phyloP scores from a whole-genome alignment of 805 yeast species.

The Candida wancherniae region DNA sequence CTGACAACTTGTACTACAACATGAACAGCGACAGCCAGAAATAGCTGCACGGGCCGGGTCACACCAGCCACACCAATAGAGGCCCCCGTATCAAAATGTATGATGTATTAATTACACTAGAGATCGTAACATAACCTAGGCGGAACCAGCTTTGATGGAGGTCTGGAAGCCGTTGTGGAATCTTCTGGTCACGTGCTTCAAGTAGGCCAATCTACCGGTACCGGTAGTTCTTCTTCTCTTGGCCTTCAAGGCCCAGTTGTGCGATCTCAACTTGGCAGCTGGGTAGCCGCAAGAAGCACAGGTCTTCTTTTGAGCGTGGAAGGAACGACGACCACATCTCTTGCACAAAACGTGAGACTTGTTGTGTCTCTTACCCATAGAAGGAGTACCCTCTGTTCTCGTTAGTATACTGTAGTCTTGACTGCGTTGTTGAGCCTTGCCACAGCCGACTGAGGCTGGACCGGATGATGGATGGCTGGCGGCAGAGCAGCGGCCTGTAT shows the following conservation, averaged over 20 bases:
- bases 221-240: conserved; percentile 99
- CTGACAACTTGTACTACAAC: conserved; percentile 65
- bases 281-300: conserved; percentile 99
- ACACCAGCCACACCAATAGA: no score
- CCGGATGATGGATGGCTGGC: no score
- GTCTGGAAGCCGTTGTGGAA: conserved; percentile 99
- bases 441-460: no score
- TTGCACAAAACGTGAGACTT: conserved; percentile 98
- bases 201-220: conserved; percentile 98
- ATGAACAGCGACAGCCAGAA: conserved; percentile 43
- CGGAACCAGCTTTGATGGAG: conserved; percentile 65
- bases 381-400: conserved; percentile 91
- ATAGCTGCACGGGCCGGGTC: no score
- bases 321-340: conserved; percentile 98
- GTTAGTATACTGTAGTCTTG: conserved; percentile 20
- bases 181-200: conserved; percentile 95
- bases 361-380: conserved; percentile 99
- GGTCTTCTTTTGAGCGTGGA: conserved; percentile 99
- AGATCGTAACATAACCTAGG: conserved; percentile 29
- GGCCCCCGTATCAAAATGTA: conserved; percentile 10
- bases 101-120: conserved; percentile 16
- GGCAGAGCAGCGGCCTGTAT: no score
- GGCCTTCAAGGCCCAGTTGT: conserved; percentile 99
- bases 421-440: no score
- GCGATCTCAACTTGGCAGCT: conserved; percentile 96